Conservation (phyloP, 108 stramenopile species). For the Pseudonitzschia pungens region DNA sequence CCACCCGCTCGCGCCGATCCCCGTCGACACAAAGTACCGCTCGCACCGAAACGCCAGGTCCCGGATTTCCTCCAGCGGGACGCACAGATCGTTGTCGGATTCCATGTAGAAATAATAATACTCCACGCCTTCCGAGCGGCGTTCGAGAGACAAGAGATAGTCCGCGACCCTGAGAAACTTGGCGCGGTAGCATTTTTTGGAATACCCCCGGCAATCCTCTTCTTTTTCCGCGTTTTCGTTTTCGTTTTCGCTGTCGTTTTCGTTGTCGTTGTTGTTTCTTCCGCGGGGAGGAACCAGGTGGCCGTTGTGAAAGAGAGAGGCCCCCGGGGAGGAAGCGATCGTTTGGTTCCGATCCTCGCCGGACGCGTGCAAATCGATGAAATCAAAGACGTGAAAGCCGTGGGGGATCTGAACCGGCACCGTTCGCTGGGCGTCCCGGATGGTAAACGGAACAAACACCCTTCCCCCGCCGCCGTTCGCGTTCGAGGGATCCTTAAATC, state of each 20-base stretch:
- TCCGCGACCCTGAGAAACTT: slow-evolving; percentile 24
- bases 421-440: slow-evolving; percentile 35
- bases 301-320: slow-evolving; percentile 22
- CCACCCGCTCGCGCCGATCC: slow-evolving; percentile 38
- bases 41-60: slow-evolving; percentile 15
- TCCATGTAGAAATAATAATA: slow-evolving; percentile 40
- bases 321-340: not conserved
- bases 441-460: slow-evolving; percentile 33
- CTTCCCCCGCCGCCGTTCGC: not conserved
- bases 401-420: slow-evolving; percentile 16
- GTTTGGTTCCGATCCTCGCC: slow-evolving; percentile 9
- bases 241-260: not conserved
- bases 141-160: slow-evolving; percentile 3
- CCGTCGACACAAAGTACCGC: slow-evolving; percentile 33
- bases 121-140: not conserved
- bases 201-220: slow-evolving; percentile 19
- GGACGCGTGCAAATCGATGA: slow-evolving; percentile 20
- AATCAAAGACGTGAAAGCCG: slow-evolving; percentile 40
- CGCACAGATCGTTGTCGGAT: slow-evolving; percentile 39
- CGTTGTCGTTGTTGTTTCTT: not conserved
- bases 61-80: slow-evolving; percentile 25
- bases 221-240: too few species aligned
- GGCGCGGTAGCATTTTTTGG: slow-evolving; percentile 31
- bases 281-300: not conserved
- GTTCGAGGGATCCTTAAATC: too few species aligned